These are phyloP conservation scores for Ophiostoma sp. DNA, from an alignment of 2,329 filamentous ascomycete genomes.

Conservation along the genomic window DNA sequence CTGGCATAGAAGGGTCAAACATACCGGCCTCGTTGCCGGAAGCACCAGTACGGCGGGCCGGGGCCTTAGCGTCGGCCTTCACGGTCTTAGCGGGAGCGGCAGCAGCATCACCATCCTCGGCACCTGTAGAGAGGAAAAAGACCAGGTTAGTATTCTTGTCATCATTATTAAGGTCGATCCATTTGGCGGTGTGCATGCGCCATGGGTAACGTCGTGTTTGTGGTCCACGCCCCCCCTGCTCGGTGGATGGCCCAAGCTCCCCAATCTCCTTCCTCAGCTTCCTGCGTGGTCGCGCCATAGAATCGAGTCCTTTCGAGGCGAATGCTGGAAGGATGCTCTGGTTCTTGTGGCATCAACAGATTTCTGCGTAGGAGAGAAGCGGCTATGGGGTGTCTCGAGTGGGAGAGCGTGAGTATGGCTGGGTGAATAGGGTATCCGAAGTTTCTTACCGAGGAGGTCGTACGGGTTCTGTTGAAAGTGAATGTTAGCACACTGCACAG, in stretches of 20 bases:
- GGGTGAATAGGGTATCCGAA: neutral
- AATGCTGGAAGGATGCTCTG: neutral
- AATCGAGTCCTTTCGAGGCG: neutral
- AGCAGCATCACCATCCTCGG: constrained; percentile 66
- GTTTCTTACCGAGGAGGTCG: constrained; percentile 86
- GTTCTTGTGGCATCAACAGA: neutral
- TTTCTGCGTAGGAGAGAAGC: neutral
- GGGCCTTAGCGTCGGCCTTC: constrained; percentile 75
- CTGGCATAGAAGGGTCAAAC: constrained; percentile 35
- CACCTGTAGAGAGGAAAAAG: constrained; percentile 47
- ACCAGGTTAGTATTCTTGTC: neutral
- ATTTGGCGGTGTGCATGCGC: neutral
- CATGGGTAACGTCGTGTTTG: neutral
- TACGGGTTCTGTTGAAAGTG: constrained; percentile 74
- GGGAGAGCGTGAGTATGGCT: neutral
- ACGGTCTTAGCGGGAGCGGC: constrained; percentile 77
- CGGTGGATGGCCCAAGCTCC: constrained; percentile 13
- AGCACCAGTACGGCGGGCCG: constrained; percentile 58
- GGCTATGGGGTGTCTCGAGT: neutral
- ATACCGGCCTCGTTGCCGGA: constrained; percentile 85
- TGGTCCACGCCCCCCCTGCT: neutral
- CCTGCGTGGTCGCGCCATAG: neutral
- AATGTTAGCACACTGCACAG: constrained; percentile 21
- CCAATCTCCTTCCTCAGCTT: neutral
- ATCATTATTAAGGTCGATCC: neutral